A percentile compares a stretch with the other conserved stretches of the same genome.
These are phyloP conservation scores for Phytophthora megakarya DNA, from an alignment of 352 stramenopile species.

Conservation along the genomic window DNA sequence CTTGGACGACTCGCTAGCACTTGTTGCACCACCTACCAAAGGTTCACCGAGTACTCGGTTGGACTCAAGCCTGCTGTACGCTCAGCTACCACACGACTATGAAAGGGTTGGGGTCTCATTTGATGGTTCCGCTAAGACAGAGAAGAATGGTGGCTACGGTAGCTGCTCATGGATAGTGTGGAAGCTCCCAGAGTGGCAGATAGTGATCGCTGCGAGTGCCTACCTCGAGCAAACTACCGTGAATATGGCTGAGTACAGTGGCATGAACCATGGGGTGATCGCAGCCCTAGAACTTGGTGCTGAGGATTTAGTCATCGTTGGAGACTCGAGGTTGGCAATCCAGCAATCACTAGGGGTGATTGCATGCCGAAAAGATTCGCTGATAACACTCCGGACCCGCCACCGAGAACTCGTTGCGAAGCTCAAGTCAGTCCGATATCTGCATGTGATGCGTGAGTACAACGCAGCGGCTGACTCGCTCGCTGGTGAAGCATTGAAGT, in stretches of 20 bases:
- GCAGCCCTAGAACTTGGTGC: background rate
- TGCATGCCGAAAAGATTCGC: too few relatives aligned
- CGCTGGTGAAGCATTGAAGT: too few relatives aligned
- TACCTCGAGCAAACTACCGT: conserved; percentile 22
- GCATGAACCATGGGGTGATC: conserved; percentile 2
- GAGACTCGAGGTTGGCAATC: conserved; percentile 13
- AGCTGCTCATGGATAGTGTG: conserved; percentile 29
- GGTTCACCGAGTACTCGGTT: background rate
- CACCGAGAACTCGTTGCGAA: background rate
- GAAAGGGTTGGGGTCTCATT: conserved; percentile 21
- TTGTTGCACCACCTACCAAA: background rate
- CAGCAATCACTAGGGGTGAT: conserved; percentile 20
- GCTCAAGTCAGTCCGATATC: background rate
- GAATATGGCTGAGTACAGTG: conserved; percentile 34
- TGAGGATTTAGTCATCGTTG: conserved; percentile 15
- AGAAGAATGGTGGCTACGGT: conserved; percentile 8
- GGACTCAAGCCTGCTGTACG: background rate
- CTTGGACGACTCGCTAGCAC: conserved; percentile 5
- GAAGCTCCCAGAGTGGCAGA: conserved; percentile 18
- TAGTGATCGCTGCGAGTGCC: conserved; percentile 6
- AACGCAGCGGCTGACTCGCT: too few relatives aligned
- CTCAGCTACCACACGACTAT: background rate
- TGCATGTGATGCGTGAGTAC: too few relatives aligned
- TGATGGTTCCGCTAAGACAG: conserved; percentile 24
- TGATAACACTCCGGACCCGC: background rate